These are phyloP conservation scores for Tetrahymena thermophila DNA, from an alignment of 73 alveolate genomes.

Conservation along the genomic window DNA sequence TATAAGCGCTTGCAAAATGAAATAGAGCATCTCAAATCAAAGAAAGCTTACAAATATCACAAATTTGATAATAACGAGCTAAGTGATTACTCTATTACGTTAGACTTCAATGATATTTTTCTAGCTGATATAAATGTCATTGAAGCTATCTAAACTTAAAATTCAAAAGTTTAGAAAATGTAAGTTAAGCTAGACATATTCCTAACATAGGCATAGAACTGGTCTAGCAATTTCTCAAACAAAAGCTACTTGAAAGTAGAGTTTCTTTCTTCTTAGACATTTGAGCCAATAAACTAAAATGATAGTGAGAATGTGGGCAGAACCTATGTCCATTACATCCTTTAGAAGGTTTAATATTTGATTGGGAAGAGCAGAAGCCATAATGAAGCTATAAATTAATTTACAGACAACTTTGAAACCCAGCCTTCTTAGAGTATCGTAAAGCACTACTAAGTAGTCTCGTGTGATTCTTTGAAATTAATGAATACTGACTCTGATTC, in stretches of 20 bases:
- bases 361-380: background rate
- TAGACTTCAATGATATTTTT: background rate
- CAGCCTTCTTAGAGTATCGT: background rate
- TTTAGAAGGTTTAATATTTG: background rate
- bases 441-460: background rate
- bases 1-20: background rate
- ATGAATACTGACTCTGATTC: background rate
- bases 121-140: background rate
- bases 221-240: background rate
- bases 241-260: background rate
- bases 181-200: background rate
- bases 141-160: background rate
- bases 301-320: background rate
- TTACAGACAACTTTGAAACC: background rate
- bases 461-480: background rate
- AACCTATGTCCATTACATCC: background rate
- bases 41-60: background rate
- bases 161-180: background rate
- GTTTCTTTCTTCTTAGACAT: background rate
- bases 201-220: background rate
- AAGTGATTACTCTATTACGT: background rate
- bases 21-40: background rate
- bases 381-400: background rate
- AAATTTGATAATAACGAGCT: background rate
- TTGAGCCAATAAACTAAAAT: background rate